Evolutionary conservation across 2,329 filamentous ascomycete species (phyloP).

Genomic region (Boeremia exigua): DNA sequence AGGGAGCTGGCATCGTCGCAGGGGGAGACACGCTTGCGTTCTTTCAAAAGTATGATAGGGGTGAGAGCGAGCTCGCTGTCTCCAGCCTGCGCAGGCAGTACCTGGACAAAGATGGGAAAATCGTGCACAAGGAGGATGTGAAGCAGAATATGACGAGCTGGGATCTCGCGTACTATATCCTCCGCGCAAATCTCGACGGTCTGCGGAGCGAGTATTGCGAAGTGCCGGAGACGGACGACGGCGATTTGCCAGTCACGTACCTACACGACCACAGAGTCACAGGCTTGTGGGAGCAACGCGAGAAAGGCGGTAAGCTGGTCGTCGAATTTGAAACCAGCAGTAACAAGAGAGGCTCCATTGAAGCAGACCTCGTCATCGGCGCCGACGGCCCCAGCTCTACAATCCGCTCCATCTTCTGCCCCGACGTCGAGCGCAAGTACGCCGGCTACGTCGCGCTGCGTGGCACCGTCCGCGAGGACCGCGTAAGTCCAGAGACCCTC

Average conservation of each 20-base stretch:
- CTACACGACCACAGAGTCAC: slow-evolving; percentile 35
- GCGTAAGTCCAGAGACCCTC: slow-evolving; percentile 25
- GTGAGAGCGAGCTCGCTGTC: slow-evolving; percentile 32
- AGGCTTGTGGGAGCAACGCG: slow-evolving; percentile 24
- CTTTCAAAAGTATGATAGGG: slow-evolving; percentile 39
- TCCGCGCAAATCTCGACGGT: slow-evolving; percentile 41
- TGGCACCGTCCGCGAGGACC: slow-evolving; percentile 37
- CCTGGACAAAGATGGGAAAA: slow-evolving; percentile 34
- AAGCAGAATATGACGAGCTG: slow-evolving; percentile 47
- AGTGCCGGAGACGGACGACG: slow-evolving; percentile 23
- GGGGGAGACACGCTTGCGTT: slow-evolving; percentile 38
- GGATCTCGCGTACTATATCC: slow-evolving; percentile 42
- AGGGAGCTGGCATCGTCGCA: slow-evolving; percentile 44
- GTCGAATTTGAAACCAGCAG: slow-evolving; percentile 29
- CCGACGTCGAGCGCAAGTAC: slow-evolving; percentile 34
- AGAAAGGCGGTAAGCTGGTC: slow-evolving; percentile 21
- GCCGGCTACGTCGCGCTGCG: slow-evolving; percentile 43
- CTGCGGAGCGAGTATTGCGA: slow-evolving; percentile 35
- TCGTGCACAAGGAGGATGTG: slow-evolving; percentile 37
- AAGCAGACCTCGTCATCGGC: slow-evolving; percentile 38
- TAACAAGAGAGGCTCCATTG: slow-evolving; percentile 20
- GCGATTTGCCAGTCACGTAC: slow-evolving; percentile 26
- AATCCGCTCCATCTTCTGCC: slow-evolving; percentile 29
- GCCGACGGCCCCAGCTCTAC: slow-evolving; percentile 44
- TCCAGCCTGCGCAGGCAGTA: slow-evolving; percentile 36